phyloP scores from a whole-genome alignment of 371 early-diverging fungal species.

The Mucor plumbeus region DNA sequence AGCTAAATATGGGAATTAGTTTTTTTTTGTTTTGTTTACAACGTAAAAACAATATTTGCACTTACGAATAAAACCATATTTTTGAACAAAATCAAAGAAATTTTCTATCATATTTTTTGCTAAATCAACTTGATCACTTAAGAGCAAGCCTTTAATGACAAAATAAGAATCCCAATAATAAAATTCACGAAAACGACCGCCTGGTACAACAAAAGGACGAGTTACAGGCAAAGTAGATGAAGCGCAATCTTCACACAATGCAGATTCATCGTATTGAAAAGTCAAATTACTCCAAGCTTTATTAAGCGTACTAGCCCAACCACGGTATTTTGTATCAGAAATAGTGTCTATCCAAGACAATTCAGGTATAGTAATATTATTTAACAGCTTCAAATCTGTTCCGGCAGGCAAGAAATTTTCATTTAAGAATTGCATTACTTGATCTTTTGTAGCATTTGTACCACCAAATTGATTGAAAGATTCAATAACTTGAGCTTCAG shows the following conservation, averaged over 20 bases:
- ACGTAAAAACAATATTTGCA: background rate
- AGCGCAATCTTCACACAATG: constrained; percentile 60
- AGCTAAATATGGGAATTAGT: constrained; percentile 37
- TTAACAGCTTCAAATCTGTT: constrained; percentile 23
- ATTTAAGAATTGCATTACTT: constrained; percentile 58
- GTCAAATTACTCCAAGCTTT: constrained; percentile 67
- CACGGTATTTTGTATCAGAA: constrained; percentile 51
- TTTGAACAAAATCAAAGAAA: constrained; percentile 71
- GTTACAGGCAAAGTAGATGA: constrained; percentile 60
- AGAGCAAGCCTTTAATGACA: constrained; percentile 79
- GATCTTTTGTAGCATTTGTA: constrained; percentile 48
- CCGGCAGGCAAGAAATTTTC: constrained; percentile 66
- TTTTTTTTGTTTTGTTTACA: background rate
- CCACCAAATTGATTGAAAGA: constrained; percentile 59
- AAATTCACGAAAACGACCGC: constrained; percentile 89
- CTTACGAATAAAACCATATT: constrained; percentile 81
- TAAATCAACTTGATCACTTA: constrained; percentile 64
- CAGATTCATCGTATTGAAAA: constrained; percentile 52
- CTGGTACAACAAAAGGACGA: constrained; percentile 85
- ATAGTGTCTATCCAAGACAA: constrained; percentile 60
- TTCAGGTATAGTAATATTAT: constrained; percentile 21
- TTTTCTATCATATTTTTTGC: constrained; percentile 71
- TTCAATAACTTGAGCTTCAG: constrained; percentile 56
- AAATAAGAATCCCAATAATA: constrained; percentile 95
- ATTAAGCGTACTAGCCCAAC: constrained; percentile 58